Evolutionary conservation across 176 grass and related monocot genomes (phyloP).

Genomic region (Saccharum spontaneum): DNA sequence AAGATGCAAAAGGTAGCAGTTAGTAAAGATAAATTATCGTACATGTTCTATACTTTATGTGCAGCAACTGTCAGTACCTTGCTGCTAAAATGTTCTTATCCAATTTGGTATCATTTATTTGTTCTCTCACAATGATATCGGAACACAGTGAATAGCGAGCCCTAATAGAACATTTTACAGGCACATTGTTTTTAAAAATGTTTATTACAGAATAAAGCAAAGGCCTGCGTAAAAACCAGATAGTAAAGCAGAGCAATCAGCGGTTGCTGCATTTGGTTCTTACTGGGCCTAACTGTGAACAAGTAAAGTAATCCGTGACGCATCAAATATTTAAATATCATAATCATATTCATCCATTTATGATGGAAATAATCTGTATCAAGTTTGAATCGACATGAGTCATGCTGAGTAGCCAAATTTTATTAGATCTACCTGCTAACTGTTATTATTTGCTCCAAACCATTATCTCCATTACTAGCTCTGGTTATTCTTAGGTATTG

Average conservation of each 20-base stretch:
- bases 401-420: neutral
- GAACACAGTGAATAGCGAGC: neutral
- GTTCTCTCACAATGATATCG: neutral
- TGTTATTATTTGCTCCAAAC: neutral
- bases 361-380: neutral
- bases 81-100: neutral
- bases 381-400: neutral
- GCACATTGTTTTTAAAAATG: neutral
- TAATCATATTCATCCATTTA: neutral
- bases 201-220: neutral
- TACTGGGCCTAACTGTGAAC: neutral
- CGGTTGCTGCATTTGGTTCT: neutral
- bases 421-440: slow-evolving; percentile 1
- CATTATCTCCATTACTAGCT: neutral
- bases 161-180: neutral
- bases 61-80: neutral
- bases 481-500: neutral
- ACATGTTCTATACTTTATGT: neutral
- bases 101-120: neutral
- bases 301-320: neutral
- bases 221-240: neutral
- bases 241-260: neutral
- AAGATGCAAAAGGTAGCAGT: slow-evolving; percentile 30
- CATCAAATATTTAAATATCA: slow-evolving; percentile 1
- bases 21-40: neutral